Percentiles rank a stretch among this genome's conserved stretches.
These are phyloP conservation scores for Cubamyces lactineus DNA, from an alignment of 768 basidiomycete species.

Conservation along the genomic window DNA sequence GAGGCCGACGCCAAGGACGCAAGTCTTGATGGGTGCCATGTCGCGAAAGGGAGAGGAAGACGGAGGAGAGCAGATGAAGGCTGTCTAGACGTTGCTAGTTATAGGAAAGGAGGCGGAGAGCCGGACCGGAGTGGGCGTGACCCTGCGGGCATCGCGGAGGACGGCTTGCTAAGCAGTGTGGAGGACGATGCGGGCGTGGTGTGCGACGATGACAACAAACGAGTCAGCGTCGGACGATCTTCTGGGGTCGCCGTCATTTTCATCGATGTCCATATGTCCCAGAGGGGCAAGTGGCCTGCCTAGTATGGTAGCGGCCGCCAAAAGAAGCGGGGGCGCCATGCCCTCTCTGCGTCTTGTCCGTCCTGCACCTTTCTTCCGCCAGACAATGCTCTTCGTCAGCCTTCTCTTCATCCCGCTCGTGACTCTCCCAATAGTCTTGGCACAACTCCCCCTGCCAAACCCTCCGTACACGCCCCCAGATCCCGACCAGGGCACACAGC, in stretches of 20 bases:
- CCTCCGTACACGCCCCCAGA: constrained; percentile 67
- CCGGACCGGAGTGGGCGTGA: constrained; percentile 8
- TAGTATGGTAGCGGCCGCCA: constrained; percentile 3
- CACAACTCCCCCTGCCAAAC: constrained; percentile 68
- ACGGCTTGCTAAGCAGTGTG: constrained; percentile 11
- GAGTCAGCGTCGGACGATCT: neutral
- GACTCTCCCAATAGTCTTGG: neutral
- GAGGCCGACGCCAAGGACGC: constrained; percentile 78
- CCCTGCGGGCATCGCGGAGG: neutral
- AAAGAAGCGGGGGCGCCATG: constrained; percentile 3
- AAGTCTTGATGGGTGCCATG: constrained; percentile 59
- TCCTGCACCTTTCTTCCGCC: neutral
- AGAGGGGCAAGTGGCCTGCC: constrained; percentile 6
- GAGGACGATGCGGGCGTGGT: neutral
- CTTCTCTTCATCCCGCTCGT: neutral
- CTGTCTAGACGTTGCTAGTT: neutral
- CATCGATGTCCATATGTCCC: neutral
- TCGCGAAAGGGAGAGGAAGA: constrained; percentile 3
- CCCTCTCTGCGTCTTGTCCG: neutral
- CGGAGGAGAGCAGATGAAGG: neutral
- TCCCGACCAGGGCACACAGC: constrained; percentile 53
- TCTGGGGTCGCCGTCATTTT: neutral
- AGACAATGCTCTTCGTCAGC: constrained; percentile 5
- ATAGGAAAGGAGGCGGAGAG: neutral
- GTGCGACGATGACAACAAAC: neutral